Evolutionary conservation across 2,329 filamentous ascomycete genomes (phyloP).

Genomic region (Elsinoe perseae): DNA sequence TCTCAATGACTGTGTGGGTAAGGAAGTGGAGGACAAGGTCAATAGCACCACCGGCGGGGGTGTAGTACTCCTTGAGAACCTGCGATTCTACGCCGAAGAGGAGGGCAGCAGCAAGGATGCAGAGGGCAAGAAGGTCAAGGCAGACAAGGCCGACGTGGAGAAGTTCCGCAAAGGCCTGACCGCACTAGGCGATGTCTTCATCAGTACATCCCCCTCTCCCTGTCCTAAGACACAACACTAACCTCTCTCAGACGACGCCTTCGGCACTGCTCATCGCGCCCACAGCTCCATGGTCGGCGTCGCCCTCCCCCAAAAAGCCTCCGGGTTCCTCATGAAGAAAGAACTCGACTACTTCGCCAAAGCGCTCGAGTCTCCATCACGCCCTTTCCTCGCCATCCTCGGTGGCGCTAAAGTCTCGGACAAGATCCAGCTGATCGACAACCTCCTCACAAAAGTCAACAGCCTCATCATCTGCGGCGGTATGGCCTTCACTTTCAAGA

Average conservation of each 20-base stretch:
- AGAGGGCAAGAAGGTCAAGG: constrained; percentile 95
- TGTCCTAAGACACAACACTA: not conserved
- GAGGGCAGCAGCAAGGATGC: constrained; percentile 92
- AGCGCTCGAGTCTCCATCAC: constrained; percentile 84
- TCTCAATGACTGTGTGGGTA: constrained; percentile 81
- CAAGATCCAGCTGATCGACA: constrained; percentile 99
- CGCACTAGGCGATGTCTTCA: constrained; percentile 86
- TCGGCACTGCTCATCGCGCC: constrained; percentile 94
- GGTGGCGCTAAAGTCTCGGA: constrained; percentile 97
- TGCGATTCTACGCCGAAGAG: constrained; percentile 97
- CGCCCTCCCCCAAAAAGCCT: constrained; percentile 90
- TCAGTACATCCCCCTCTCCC: constrained; percentile 58
- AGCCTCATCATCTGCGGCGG: constrained; percentile 92
- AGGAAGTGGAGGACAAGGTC: constrained; percentile 82
- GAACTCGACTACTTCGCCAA: constrained; percentile 99
- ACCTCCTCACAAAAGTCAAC: constrained; percentile 96
- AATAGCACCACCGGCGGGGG: constrained; percentile 73
- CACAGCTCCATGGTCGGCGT: constrained; percentile 99
- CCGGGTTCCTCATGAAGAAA: constrained; percentile 99
- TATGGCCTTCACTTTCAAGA: constrained; percentile 99
- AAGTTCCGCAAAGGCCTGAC: constrained; percentile 94
- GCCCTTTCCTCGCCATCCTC: constrained; percentile 96
- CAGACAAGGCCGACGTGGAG: constrained; percentile 84
- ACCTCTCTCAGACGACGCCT: constrained; percentile 69
- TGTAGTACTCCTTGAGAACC: constrained; percentile 89